Evolutionary conservation across 352 stramenopile genomes (phyloP).

Genomic region (Pythium scleroteichum): DNA sequence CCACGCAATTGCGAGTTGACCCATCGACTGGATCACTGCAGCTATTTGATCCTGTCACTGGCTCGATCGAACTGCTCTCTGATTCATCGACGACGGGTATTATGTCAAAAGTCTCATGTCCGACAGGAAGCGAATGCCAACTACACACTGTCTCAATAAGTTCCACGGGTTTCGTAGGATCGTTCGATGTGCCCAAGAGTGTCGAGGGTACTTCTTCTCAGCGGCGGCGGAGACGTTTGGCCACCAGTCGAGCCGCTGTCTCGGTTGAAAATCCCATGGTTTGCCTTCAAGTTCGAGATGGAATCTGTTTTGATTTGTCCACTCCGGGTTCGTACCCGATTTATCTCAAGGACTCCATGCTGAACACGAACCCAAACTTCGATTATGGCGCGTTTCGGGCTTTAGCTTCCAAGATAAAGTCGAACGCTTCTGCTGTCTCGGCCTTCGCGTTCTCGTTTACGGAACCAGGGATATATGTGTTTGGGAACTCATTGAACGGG

Average conservation of each 20-base stretch:
- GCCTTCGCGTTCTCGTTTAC: constrained; percentile 90
- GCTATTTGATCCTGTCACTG: constrained; percentile 57
- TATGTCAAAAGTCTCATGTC: constrained; percentile 57
- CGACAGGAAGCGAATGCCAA: constrained; percentile 38
- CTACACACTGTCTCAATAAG: constrained; percentile 56
- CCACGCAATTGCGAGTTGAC: constrained; percentile 43
- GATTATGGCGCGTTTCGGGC: constrained; percentile 88
- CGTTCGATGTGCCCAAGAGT: constrained; percentile 48
- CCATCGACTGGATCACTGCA: constrained; percentile 47
- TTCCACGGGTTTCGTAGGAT: constrained; percentile 58
- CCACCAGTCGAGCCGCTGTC: background rate
- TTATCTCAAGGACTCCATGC: constrained; percentile 94
- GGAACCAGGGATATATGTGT: constrained; percentile 87
- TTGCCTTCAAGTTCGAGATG: constrained; percentile 76
- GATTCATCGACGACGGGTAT: constrained; percentile 29
- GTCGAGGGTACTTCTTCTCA: constrained; percentile 20
- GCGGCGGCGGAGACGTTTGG: constrained; percentile 23
- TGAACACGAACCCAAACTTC: constrained; percentile 93
- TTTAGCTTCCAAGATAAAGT: constrained; percentile 60
- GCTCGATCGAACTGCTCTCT: constrained; percentile 25
- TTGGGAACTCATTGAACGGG: constrained; percentile 77
- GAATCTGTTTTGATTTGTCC: constrained; percentile 90
- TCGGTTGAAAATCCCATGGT: constrained; percentile 86
- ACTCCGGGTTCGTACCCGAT: constrained; percentile 81
- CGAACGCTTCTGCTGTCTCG: constrained; percentile 58